Evolutionary conservation across 2,329 filamentous ascomycete species (phyloP).

Genomic region (Lecanicillium sp.): DNA sequence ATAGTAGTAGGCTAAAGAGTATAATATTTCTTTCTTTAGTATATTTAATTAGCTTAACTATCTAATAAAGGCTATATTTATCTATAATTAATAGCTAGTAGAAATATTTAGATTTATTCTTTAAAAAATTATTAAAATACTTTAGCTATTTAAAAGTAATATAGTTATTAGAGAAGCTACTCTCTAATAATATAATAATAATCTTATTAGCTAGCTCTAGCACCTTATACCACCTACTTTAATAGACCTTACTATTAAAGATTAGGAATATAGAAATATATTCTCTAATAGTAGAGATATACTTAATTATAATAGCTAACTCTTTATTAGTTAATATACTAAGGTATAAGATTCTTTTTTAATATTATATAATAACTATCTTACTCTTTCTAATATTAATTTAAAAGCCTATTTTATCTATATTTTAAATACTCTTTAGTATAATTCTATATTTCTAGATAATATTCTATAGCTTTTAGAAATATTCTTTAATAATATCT

Average conservation of each 20-base stretch:
- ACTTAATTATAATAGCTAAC: slow-evolving; percentile 8
- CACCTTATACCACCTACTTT: slow-evolving; percentile 7
- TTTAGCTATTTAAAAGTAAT: slow-evolving; percentile 4
- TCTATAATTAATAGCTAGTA: slow-evolving; percentile 8
- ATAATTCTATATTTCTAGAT: slow-evolving; percentile 7
- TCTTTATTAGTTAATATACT: slow-evolving; percentile 4
- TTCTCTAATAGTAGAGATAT: slow-evolving; percentile 5
- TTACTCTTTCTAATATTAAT: slow-evolving; percentile 7
- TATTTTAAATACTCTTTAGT: slow-evolving; percentile 9
- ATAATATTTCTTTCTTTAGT: slow-evolving; percentile 6
- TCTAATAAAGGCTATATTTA: slow-evolving; percentile 4
- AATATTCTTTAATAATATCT: slow-evolving; percentile 3
- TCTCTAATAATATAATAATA: slow-evolving; percentile 2
- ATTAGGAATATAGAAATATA: slow-evolving; percentile 7
- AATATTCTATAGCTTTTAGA: neutral
- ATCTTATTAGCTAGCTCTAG: slow-evolving; percentile 2
- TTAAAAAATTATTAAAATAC: slow-evolving; percentile 2
- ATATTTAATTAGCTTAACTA: slow-evolving; percentile 6
- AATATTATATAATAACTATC: slow-evolving; percentile 4
- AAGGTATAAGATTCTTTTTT: slow-evolving; percentile 2
- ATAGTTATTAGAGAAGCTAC: slow-evolving; percentile 8
- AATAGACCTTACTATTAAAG: slow-evolving; percentile 1
- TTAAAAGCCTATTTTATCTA: slow-evolving; percentile 10
- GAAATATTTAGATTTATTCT: neutral
- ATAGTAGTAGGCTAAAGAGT: slow-evolving; percentile 7